Percentiles rank a stretch among this genome's conserved stretches.
Evolutionary conservation across 2,329 filamentous ascomycete genomes (phyloP).

Genomic region (Claviceps digitariae): DNA sequence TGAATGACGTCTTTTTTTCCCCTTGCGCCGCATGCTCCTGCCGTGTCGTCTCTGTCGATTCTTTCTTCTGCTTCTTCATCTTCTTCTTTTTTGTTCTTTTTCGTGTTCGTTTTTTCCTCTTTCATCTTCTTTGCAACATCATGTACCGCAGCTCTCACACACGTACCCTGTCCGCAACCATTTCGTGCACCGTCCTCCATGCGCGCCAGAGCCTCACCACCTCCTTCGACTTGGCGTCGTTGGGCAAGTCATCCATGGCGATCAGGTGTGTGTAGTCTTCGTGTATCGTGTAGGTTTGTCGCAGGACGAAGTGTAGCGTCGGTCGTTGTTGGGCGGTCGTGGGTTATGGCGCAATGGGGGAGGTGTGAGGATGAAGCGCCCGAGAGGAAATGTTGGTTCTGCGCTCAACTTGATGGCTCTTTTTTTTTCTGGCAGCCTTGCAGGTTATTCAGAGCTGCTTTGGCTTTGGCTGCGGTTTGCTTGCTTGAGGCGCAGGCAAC

Average conservation of each 20-base stretch:
- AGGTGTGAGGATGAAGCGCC: no score
- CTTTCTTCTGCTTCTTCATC: background rate
- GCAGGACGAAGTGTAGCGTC: background rate
- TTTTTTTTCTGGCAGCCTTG: background rate
- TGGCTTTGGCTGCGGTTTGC: background rate
- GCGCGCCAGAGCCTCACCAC: slow-evolving; percentile 75
- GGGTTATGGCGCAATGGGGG: background rate
- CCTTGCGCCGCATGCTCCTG: background rate
- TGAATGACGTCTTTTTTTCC: background rate
- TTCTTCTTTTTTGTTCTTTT: background rate
- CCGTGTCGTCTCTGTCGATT: background rate
- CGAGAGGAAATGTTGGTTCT: background rate
- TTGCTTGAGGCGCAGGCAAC: background rate
- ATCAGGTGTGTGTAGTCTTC: background rate
- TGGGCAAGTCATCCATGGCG: slow-evolving; percentile 31
- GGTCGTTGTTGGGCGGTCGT: background rate
- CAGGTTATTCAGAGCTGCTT: background rate
- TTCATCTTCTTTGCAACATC: no score
- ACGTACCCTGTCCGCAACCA: slow-evolving; percentile 79
- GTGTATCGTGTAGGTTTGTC: background rate
- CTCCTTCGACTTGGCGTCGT: slow-evolving; percentile 37
- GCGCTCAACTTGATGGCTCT: background rate
- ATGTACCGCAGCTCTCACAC: background rate
- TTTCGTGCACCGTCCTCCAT: slow-evolving; percentile 86
- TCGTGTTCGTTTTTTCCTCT: background rate